phyloP scores from a whole-genome alignment of 192 early-diverging fungal genomes.

The Bifiguratus adelaidae region DNA sequence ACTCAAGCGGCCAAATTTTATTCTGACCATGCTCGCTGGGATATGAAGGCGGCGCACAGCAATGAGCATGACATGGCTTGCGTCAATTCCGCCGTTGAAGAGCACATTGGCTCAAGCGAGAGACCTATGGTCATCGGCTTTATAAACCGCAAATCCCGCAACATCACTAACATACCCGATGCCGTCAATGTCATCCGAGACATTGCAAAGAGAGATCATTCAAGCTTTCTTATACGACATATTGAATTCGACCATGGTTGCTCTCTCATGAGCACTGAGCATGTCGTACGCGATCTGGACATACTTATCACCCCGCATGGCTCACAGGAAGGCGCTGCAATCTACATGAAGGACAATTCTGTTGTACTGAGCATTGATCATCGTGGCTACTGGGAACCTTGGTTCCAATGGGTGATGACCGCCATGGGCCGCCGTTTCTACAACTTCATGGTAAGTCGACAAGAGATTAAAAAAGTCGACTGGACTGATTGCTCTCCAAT shows the following conservation, averaged over 20 bases:
- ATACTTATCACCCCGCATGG: slow-evolving; percentile 12
- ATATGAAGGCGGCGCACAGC: neutral
- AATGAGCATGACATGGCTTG: neutral
- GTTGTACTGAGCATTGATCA: slow-evolving; percentile 8
- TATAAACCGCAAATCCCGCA: no score
- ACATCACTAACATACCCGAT: no score
- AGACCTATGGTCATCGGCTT: no score
- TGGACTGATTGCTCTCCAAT: neutral
- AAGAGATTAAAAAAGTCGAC: no score
- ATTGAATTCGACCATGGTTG: slow-evolving; percentile 2
- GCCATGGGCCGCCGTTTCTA: slow-evolving; percentile 13
- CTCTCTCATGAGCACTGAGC: slow-evolving; percentile 4
- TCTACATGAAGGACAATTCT: slow-evolving; percentile 15
- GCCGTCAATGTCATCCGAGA: no score
- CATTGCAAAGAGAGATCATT: no score
- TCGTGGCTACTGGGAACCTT: slow-evolving; percentile 14
- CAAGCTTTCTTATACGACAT: no score
- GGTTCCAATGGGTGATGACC: slow-evolving; percentile 16
- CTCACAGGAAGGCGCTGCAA: slow-evolving; percentile 7
- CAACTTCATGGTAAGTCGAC: slow-evolving; percentile 7
- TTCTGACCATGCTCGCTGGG: neutral
- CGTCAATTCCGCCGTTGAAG: neutral
- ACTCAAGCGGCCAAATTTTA: neutral
- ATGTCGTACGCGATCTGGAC: slow-evolving; percentile 11
- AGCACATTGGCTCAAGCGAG: no score